Percentiles rank a stretch among this genome's conserved stretches.
phyloP scores from a whole-genome alignment of 2,329 filamentous ascomycete genomes.

The Cladophialophora bantiana region DNA sequence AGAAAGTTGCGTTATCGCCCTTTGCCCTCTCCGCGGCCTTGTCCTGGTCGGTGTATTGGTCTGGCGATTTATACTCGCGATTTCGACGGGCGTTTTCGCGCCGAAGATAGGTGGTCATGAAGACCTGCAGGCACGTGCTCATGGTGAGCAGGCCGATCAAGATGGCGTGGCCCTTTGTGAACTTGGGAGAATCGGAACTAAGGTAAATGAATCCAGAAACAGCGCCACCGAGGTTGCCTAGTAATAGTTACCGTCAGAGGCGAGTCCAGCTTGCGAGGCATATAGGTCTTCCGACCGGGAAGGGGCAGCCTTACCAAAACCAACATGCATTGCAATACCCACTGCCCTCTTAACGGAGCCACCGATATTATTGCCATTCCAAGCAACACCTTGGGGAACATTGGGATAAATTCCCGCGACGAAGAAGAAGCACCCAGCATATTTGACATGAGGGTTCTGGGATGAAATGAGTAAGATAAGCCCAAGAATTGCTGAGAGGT shows the following conservation, averaged over 20 bases:
- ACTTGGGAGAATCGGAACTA: constrained; percentile 65
- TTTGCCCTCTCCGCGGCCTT: constrained; percentile 32
- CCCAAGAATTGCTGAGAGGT: constrained; percentile 74
- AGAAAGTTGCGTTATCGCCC: constrained; percentile 36
- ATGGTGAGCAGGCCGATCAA: constrained; percentile 75
- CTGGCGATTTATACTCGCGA: constrained; percentile 28
- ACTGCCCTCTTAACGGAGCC: constrained; percentile 89
- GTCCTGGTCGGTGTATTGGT: constrained; percentile 27
- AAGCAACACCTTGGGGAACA: constrained; percentile 85
- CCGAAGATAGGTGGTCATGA: constrained; percentile 38
- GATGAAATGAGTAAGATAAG: constrained; percentile 77
- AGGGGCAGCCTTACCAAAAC: constrained; percentile 90
- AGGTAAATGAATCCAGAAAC: constrained; percentile 72
- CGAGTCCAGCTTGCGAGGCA: background rate
- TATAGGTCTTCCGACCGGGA: constrained; percentile 50
- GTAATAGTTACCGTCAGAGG: constrained; percentile 51
- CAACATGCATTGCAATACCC: constrained; percentile 87
- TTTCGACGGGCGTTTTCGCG: constrained; percentile 37
- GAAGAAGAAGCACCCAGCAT: constrained; percentile 82
- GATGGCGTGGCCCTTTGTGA: constrained; percentile 67
- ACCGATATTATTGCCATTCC: constrained; percentile 87
- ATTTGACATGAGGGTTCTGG: constrained; percentile 71
- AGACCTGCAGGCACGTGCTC: constrained; percentile 68
- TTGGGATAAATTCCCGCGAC: constrained; percentile 88
- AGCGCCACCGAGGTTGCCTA: constrained; percentile 33